These are phyloP conservation scores for Pythium rhizo-oryzae DNA, from an alignment of 352 stramenopile species.

Conservation along the genomic window DNA sequence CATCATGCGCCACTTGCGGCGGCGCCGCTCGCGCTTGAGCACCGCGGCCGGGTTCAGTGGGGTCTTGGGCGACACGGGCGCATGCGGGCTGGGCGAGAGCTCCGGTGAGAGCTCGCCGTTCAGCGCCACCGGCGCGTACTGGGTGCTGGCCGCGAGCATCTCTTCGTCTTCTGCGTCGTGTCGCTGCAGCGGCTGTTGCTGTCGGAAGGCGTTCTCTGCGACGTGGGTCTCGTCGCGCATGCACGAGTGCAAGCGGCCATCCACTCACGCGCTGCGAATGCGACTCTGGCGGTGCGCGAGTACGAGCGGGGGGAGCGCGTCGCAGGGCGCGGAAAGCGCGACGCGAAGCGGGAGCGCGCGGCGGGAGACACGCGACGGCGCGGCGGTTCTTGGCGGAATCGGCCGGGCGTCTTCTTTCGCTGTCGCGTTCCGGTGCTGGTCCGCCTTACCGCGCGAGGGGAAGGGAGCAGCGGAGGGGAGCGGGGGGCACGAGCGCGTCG, in stretches of 20 bases:
- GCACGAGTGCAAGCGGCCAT: not conserved
- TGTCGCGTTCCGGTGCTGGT: no score
- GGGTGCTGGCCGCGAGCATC: not conserved
- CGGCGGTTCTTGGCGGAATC: no score
- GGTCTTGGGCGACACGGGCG: constrained; percentile 19
- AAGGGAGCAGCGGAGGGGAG: no score
- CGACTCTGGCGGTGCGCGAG: no score
- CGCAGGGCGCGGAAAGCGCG: no score
- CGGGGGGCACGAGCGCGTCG: not conserved
- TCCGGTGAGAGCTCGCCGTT: constrained; percentile 16
- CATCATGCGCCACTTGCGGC: constrained; percentile 25
- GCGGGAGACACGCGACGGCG: no score
- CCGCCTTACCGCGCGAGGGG: no score
- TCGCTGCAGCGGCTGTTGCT: no score
- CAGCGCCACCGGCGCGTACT: constrained; percentile 29
- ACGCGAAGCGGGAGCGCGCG: no score
- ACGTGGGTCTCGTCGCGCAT: constrained; percentile 1
- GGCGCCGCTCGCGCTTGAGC: constrained; percentile 11
- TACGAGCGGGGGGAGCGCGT: no score
- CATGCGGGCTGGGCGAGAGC: constrained; percentile 3
- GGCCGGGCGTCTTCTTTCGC: no score
- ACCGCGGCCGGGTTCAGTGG: constrained; percentile 22
- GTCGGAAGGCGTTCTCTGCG: not conserved
- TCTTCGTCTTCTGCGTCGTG: not conserved
- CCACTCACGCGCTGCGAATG: no score